These are phyloP conservation scores for Erysimum cheiri DNA, from an alignment of 441 rosid species.

Conservation along the genomic window DNA sequence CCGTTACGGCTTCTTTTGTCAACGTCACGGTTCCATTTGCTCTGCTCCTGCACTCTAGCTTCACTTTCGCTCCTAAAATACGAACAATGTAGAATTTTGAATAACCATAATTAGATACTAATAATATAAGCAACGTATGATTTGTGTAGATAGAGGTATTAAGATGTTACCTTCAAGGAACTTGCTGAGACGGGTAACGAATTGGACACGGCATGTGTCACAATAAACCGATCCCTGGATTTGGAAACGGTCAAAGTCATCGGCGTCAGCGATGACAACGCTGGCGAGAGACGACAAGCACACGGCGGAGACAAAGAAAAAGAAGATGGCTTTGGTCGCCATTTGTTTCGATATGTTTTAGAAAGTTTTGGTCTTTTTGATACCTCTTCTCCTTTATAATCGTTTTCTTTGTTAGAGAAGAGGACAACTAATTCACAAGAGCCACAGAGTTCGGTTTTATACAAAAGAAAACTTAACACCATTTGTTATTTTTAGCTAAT, in stretches of 20 bases:
- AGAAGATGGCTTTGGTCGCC: constrained; percentile 40
- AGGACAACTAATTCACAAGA: constrained; percentile 37
- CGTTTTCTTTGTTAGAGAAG: constrained; percentile 30
- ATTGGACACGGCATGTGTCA: constrained; percentile 68
- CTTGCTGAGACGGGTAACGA: constrained; percentile 56
- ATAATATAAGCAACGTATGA: neutral
- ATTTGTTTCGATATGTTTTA: constrained; percentile 33
- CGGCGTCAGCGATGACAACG: constrained; percentile 38
- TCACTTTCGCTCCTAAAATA: constrained; percentile 51
- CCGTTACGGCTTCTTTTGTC: constrained; percentile 49
- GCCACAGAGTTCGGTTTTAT: constrained; percentile 41
- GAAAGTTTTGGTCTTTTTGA: constrained; percentile 19
- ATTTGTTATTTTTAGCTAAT: constrained; percentile 29
- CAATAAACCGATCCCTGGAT: constrained; percentile 65
- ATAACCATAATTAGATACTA: neutral
- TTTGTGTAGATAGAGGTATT: neutral
- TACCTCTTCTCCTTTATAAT: constrained; percentile 34
- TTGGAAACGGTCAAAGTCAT: constrained; percentile 41
- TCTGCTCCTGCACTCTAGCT: constrained; percentile 56
- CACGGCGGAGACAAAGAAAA: constrained; percentile 43
- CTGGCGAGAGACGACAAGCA: constrained; percentile 51
- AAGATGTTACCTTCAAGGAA: constrained; percentile 48
- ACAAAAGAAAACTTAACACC: neutral
- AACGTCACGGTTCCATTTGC: constrained; percentile 45
- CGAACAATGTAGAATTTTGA: neutral